phyloP scores from a whole-genome alignment of 768 basidiomycete genomes.

The Termitomyces sp. region DNA sequence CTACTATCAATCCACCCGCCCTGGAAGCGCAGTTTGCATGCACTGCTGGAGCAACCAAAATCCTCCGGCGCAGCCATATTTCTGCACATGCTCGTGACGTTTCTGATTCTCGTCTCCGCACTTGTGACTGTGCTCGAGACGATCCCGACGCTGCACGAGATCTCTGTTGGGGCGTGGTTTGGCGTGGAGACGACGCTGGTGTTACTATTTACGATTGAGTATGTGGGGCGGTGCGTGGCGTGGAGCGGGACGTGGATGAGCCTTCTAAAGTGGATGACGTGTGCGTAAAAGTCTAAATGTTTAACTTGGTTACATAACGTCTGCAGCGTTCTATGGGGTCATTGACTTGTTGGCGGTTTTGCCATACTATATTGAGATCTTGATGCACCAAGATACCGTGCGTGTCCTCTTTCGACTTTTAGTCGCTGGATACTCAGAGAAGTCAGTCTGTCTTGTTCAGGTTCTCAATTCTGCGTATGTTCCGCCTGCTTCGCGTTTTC shows the following conservation, averaged over 20 bases:
- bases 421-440: not conserved
- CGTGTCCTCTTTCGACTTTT: slow-evolving; percentile 17
- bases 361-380: slow-evolving; percentile 86
- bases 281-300: slow-evolving; percentile 31
- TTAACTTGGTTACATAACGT: slow-evolving; percentile 11
- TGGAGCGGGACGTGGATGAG: slow-evolving; percentile 65
- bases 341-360: slow-evolving; percentile 82
- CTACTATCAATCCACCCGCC: slow-evolving; percentile 33
- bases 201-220: slow-evolving; percentile 84
- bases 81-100: slow-evolving; percentile 65
- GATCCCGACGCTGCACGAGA: slow-evolving; percentile 68
- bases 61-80: slow-evolving; percentile 74
- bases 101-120: slow-evolving; percentile 69
- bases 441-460: slow-evolving; percentile 76
- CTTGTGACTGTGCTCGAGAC: slow-evolving; percentile 77
- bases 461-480: slow-evolving; percentile 88
- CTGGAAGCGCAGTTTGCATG: slow-evolving; percentile 64
- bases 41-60: slow-evolving; percentile 76
- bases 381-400: slow-evolving; percentile 82
- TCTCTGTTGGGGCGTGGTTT: slow-evolving; percentile 73
- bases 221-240: slow-evolving; percentile 65
- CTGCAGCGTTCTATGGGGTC: slow-evolving; percentile 71
- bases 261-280: slow-evolving; percentile 62
- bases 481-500: slow-evolving; percentile 85
- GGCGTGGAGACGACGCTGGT: slow-evolving; percentile 85